Base-by-base conservation (phyloP, 164 flowering plant genomes). In the Echeveria elegans region DNA sequence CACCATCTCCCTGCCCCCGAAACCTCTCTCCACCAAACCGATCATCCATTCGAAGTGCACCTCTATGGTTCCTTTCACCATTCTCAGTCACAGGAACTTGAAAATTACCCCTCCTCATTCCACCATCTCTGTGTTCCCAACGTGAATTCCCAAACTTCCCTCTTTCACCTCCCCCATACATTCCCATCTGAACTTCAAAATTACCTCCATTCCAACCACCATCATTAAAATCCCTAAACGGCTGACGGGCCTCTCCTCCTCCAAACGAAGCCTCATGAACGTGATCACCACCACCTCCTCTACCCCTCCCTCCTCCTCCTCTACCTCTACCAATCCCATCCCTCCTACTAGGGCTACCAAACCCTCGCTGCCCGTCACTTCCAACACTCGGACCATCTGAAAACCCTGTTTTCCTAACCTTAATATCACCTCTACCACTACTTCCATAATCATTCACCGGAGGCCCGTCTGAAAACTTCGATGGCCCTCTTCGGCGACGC, bases 371-470 rank as follows among this genome's bases (percentile, higher is more conserved):
- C 5, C 61, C 14, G n/a, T 56, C 61, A 12, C 32, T 29, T 56
- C 61, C 61, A 8, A 16, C 61, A 56, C 11, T 28, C 1, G 61
- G 61, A 56, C 61, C 61, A 28, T 56, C 61, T 1, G 61, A 56
- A 56, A 56, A 56, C 6, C 61, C 61, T 11, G 61, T 56, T 16
- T 56, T 56, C 61, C 61, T 56, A 56, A 56, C 32, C 32, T 56
- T 29, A 56, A 16, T 32, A 56, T 28, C 61, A 12, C 32, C 61
- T 29, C 61, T 29, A 15, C 32, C 61, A 56, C 32, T 29, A 28
- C 61, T 56, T 6, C 32, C 30, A 15, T 56, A 56, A 14, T 56
- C 32, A 19, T 23, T 28, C 32, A 19, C 8, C 31, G 61, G 32
- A 18, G 61, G 61, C 32, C 61, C 61, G 32, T 56, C 61, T 4